Evolutionary conservation across 805 yeast genomes (phyloP).

Genomic region (Candida ulmi): DNA sequence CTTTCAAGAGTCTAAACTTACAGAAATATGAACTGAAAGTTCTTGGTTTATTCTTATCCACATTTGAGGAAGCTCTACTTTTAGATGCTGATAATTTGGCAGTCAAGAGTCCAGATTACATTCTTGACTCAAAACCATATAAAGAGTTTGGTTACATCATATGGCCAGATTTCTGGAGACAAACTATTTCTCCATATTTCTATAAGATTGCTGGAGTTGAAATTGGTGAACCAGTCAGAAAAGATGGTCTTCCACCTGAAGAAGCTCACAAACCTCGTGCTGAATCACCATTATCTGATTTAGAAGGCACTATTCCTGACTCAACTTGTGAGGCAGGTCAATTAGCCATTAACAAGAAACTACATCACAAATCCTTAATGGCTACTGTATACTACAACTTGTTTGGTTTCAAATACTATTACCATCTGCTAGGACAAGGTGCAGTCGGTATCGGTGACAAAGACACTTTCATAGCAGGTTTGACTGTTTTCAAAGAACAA

Average conservation of each 20-base stretch:
- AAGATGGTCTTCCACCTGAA: constrained; percentile 28
- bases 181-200: constrained; percentile 57
- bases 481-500: constrained; percentile 19
- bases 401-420: constrained; percentile 61
- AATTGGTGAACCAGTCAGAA: constrained; percentile 31
- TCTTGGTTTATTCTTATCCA: constrained; percentile 39
- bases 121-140: constrained; percentile 42
- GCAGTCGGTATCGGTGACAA: constrained; percentile 79
- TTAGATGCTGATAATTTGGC: constrained; percentile 45
- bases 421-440: constrained; percentile 68
- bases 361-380: constrained; percentile 53
- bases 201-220: constrained; percentile 49
- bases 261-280: constrained; percentile 38
- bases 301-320: constrained; percentile 60
- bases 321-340: constrained; percentile 70
- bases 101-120: constrained; percentile 39
- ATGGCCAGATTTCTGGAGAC: constrained; percentile 71
- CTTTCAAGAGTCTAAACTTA: constrained; percentile 13
- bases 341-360: constrained; percentile 53
- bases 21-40: constrained; percentile 24
- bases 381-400: constrained; percentile 62
- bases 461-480: constrained; percentile 53
- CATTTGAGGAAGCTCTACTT: constrained; percentile 39
- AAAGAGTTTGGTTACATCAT: constrained; percentile 40
- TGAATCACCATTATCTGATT: constrained; percentile 44